Evolutionary conservation across 164 flowering plant species (phyloP), one percentile per base, ranked within the genome.

Genomic region (Amborella trichopoda): DNA sequence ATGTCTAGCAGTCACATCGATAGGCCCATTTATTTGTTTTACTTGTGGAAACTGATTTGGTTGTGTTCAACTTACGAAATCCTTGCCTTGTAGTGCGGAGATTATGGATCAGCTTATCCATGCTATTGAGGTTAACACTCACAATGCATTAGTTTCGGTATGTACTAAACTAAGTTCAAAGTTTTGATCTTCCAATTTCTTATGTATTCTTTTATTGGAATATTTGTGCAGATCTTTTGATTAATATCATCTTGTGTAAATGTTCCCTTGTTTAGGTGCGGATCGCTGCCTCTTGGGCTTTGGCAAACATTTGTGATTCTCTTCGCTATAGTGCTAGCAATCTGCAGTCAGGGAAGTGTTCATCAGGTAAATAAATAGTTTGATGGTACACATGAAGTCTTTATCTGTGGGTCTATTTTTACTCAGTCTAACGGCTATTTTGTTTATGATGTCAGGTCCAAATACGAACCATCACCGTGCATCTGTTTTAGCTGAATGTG

Each of bases 241-340:
- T 32, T 24, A 6, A 17, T 22, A 19, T 21, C 38, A 34, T 12
- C 23, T 27, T 33, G 26, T 45, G 11, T 38, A 33, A 23, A 20
- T 46, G 11, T 39, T 52, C 17, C n/a, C n/a, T n/a, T 18, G 48
- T 67, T 28, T 69, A 89, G 97, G 95, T 90, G 18, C 73, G 94
- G 11, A 76, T 86, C 57, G 67, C 94, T 37, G 87, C 95, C 21
- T 83, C 94, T 5, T 90, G 97, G 97, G 94, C 97, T 30, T 50
- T 90, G 52, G 97, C 97, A 52, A 90, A 90, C 63, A 73, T 83
- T 47, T 83, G 95, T 62, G 86, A 83, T 62, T 71, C 90, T 50
- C 61, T 85, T 23, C 69, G 87, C 32, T 73, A 68, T 52, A 66
- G 65, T 52, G 43, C 68, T 24, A 40, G 28, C 55, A 69, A 57